Conservation (phyloP, 306 rosid genomes). For the Spatholobus suberectus region DNA sequence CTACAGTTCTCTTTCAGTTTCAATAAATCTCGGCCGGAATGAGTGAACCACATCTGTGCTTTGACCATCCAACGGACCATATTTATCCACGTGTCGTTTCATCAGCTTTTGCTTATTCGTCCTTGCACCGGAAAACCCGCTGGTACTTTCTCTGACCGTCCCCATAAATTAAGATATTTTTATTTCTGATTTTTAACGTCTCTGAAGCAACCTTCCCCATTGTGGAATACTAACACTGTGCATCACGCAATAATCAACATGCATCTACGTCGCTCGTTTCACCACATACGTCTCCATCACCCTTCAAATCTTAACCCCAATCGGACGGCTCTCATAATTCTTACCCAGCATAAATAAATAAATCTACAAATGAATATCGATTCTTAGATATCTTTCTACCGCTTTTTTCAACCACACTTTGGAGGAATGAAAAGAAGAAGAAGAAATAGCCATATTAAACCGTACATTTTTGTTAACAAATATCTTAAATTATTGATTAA, state of each 20-base stretch:
- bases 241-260: constrained; percentile 18
- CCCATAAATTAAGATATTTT: constrained; percentile 41
- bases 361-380: too few species aligned
- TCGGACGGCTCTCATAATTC: constrained; percentile 31
- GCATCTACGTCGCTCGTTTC: constrained; percentile 25
- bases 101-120: constrained; percentile 74
- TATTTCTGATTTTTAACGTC: constrained; percentile 34
- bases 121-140: constrained; percentile 86
- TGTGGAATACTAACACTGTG: constrained; percentile 21
- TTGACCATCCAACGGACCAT: constrained; percentile 53
- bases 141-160: constrained; percentile 56
- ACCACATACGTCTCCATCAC: constrained; percentile 28
- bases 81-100: constrained; percentile 58
- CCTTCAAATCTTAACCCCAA: background rate
- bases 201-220: constrained; percentile 31
- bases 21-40: constrained; percentile 54
- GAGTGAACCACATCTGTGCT: constrained; percentile 36
- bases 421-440: background rate
- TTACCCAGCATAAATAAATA: background rate
- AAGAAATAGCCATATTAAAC: background rate
- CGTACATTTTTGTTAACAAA: background rate
- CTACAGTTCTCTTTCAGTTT: constrained; percentile 68
- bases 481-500: too few species aligned
- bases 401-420: constrained; percentile 18
- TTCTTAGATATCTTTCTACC: background rate